Evolutionary conservation across 768 basidiomycete genomes (phyloP), one percentile per base, ranked within the genome.

Genomic region (Amanita pallidorosea): DNA sequence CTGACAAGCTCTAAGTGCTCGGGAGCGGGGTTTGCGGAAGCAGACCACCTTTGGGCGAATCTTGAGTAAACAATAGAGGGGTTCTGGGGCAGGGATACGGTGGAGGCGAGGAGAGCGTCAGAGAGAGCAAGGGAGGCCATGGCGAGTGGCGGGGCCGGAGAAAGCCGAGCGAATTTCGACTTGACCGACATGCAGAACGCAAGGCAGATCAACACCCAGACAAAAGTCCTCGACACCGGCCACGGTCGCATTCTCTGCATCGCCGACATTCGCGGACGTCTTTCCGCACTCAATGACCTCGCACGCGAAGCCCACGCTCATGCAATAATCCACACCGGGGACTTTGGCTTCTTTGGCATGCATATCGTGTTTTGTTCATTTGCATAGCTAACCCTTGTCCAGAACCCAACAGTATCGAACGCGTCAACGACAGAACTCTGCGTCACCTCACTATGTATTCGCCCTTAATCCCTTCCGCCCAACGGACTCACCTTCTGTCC

Each of bases 361-460:
- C 65, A 22, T 56, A 51, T 43, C 41, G 15, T 45, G 46, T 47
- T 20, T 36, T 45, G 23, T 51, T 56, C 40, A 33, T 23, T 47
- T 47, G 3, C 51, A 0, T 6, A 22, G n/a, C 38, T 49, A 17
- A 43, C 47, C 17, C 47, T 23, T 18, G 47, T 51, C 8, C 66
- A 91, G 89, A 93, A 66, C 71, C 79, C 25, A 72, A 73, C 55
- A 91, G 88, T 64, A 74, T 95, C 46, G 85, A 88, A 15, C 74
- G 90, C 58, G 96, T 99, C 69, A 88, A 87, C 61, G 94, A 98
- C 77, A 81, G 90, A 57, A 96, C 95, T 25, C 83, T 98, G 25
- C 87, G 92, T 60, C 96, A 99, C 67, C 80, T 97, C 54, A 83
- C 95, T 33, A 87, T 88, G 77, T 98, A 99, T 70, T 96, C 94